A percentile compares a stretch with the other conserved stretches of the same genome.
These are phyloP conservation scores for Quercus tomentella DNA, from an alignment of 331 rosid genomes.

Conservation along the genomic window DNA sequence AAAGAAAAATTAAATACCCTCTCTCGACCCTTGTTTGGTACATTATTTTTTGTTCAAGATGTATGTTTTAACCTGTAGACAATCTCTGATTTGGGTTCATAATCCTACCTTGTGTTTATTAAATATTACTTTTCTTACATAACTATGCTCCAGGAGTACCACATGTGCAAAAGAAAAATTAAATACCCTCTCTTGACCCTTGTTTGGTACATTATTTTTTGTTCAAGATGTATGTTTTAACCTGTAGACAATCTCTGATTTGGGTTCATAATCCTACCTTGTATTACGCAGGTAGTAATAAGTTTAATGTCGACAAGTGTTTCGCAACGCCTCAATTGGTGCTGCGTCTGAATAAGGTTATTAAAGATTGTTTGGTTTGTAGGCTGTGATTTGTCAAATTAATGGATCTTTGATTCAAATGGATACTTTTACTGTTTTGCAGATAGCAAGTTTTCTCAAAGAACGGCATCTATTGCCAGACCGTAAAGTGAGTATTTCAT, in stretches of 20 bases:
- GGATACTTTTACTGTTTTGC: slow-evolving; percentile 29
- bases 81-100: background rate
- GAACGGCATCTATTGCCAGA: slow-evolving; percentile 96
- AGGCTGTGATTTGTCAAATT: slow-evolving; percentile 16
- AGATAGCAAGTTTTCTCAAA: slow-evolving; percentile 93
- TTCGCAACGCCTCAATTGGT: slow-evolving; percentile 97
- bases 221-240: background rate
- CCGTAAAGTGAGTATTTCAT: slow-evolving; percentile 69
- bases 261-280: slow-evolving; percentile 19
- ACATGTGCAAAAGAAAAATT: no score
- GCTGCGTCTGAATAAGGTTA: slow-evolving; percentile 87
- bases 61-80: background rate
- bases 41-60: background rate
- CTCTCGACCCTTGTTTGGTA: background rate
- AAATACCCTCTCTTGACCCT: background rate
- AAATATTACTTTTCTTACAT: background rate
- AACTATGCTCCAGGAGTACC: background rate
- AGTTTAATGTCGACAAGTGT: slow-evolving; percentile 94
- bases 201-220: background rate
- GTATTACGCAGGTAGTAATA: slow-evolving; percentile 54
- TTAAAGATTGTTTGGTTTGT: slow-evolving; percentile 12
- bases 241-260: background rate
- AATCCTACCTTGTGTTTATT: slow-evolving; percentile 20
- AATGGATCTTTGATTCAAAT: slow-evolving; percentile 20
- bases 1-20: no score